Percentiles rank a stretch among this genome's conserved stretches.
Evolutionary conservation across 257 asterid species (phyloP).

Genomic region (Linderniella brevidens): DNA sequence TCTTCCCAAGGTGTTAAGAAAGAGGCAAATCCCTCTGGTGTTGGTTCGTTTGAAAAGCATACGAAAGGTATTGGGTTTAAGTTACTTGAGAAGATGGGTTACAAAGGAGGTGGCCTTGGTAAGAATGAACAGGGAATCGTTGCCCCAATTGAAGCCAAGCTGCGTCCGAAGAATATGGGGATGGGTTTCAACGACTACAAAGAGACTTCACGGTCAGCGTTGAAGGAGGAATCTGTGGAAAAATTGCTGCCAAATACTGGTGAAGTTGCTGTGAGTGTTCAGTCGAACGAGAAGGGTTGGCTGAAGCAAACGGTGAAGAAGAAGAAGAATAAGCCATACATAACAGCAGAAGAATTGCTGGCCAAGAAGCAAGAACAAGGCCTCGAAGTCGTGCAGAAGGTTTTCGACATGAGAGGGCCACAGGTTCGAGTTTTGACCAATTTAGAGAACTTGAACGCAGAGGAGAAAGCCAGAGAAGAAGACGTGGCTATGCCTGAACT

Average conservation of each 20-base stretch:
- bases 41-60: constrained; percentile 58
- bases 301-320: constrained; percentile 32
- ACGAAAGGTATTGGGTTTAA: constrained; percentile 69
- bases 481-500: constrained; percentile 89
- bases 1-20: constrained; percentile 24
- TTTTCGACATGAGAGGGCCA: constrained; percentile 93
- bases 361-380: constrained; percentile 69
- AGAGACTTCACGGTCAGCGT: constrained; percentile 32
- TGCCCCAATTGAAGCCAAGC: constrained; percentile 64
- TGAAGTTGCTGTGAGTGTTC: constrained; percentile 23
- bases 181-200: constrained; percentile 80
- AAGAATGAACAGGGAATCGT: constrained; percentile 67
- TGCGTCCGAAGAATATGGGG: constrained; percentile 84
- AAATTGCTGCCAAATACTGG: constrained; percentile 21
- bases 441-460: constrained; percentile 76
- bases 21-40: constrained; percentile 29
- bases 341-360: constrained; percentile 66
- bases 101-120: constrained; percentile 91
- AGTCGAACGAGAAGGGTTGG: constrained; percentile 54
- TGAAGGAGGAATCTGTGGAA: constrained; percentile 25
- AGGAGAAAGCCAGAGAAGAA: constrained; percentile 56
- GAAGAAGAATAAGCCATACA: constrained; percentile 37
- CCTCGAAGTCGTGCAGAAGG: constrained; percentile 64
- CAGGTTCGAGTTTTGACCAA: constrained; percentile 83
- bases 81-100: constrained; percentile 83